A percentile compares a stretch with the other conserved stretches of the same genome.
Evolutionary conservation across 768 basidiomycete genomes (phyloP).

Genomic region (Naematelia aurantialba): DNA sequence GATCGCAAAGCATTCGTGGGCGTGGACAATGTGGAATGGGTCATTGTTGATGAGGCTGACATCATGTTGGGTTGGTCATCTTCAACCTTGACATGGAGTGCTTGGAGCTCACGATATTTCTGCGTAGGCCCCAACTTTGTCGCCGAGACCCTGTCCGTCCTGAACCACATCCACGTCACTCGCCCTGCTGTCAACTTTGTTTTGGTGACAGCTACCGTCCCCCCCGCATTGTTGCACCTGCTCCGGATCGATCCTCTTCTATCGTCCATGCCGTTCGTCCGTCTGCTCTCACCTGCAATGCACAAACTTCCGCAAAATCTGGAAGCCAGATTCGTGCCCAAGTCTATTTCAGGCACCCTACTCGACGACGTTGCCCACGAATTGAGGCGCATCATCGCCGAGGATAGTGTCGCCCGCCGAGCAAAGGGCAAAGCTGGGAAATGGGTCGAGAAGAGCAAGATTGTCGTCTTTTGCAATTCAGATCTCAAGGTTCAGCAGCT

Average conservation of each 20-base stretch:
- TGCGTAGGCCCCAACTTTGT: constrained; percentile 73
- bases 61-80: constrained; percentile 68
- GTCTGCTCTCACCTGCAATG: constrained; percentile 70
- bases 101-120: background rate
- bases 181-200: constrained; percentile 64
- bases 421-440: constrained; percentile 10
- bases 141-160: constrained; percentile 64
- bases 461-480: constrained; percentile 79
- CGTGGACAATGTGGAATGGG: constrained; percentile 77
- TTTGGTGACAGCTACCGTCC: constrained; percentile 82
- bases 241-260: constrained; percentile 49
- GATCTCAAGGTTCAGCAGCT: constrained; percentile 65
- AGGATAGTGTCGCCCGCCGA: constrained; percentile 30
- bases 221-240: constrained; percentile 59
- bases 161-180: constrained; percentile 66
- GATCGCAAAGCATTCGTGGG: constrained; percentile 53
- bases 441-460: constrained; percentile 56
- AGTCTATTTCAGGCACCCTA: constrained; percentile 71
- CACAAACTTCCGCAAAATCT: constrained; percentile 73
- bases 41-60: constrained; percentile 87
- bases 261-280: constrained; percentile 30
- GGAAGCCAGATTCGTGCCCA: constrained; percentile 66
- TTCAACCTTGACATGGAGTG: background rate
- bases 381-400: constrained; percentile 68
- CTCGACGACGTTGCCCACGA: constrained; percentile 73